Percentiles rank a stretch among this genome's conserved stretches.
Evolutionary conservation across 2,329 filamentous ascomycete genomes (phyloP).

Genomic region (Malbranchea zuffiana): DNA sequence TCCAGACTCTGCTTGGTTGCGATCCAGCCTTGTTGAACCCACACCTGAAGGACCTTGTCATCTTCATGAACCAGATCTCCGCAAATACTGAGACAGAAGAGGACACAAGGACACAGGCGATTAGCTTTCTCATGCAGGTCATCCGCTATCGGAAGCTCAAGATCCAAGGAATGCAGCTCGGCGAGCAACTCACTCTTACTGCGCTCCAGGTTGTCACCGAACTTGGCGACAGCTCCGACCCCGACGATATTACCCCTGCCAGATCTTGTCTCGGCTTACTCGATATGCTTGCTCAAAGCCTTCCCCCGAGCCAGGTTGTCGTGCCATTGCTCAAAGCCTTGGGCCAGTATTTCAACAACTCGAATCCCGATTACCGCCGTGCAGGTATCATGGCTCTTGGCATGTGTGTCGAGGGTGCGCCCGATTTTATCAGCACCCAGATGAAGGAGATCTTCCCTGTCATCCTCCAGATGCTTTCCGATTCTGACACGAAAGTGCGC

Average conservation of each 20-base stretch:
- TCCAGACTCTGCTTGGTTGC: constrained; percentile 87
- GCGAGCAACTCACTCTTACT: constrained; percentile 76
- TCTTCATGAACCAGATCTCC: constrained; percentile 86
- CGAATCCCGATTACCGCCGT: constrained; percentile 68
- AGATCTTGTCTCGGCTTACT: constrained; percentile 76
- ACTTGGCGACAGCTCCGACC: constrained; percentile 52
- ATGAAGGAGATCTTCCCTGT: constrained; percentile 74
- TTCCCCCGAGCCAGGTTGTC: constrained; percentile 88
- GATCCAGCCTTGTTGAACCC: constrained; percentile 71
- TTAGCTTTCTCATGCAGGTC: constrained; percentile 87
- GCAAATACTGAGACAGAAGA: constrained; percentile 67
- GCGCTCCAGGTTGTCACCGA: constrained; percentile 83
- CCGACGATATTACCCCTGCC: constrained; percentile 77
- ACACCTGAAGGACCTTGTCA: constrained; percentile 80
- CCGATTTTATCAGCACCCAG: constrained; percentile 94
- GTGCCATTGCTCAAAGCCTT: constrained; percentile 84
- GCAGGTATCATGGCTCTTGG: constrained; percentile 86
- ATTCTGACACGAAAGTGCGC: constrained; percentile 72
- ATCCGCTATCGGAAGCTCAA: constrained; percentile 91
- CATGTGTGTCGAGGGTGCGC: constrained; percentile 90
- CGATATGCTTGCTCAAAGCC: constrained; percentile 74
- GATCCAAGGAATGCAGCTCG: constrained; percentile 81
- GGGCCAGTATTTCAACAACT: constrained; percentile 64
- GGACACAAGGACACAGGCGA: constrained; percentile 76
- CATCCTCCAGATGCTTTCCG: constrained; percentile 70